A percentile compares a stretch with the other conserved stretches of the same genome.
phyloP scores from a whole-genome alignment of 768 basidiomycete species.

The Trametes villosa region DNA sequence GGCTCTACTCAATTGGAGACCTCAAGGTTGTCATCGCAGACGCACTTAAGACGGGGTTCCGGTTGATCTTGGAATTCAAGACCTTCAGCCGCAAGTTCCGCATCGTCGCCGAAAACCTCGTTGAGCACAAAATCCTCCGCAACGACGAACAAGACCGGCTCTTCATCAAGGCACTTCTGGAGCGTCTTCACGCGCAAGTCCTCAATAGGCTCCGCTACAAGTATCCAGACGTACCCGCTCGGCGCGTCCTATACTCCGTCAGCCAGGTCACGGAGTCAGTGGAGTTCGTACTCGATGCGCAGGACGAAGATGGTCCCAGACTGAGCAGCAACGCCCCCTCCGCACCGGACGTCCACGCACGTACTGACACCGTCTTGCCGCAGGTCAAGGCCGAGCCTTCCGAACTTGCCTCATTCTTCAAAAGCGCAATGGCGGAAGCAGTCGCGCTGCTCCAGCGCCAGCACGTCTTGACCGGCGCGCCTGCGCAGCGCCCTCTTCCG shows the following conservation, averaged over 20 bases:
- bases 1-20: constrained; percentile 28
- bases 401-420: background rate
- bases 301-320: background rate
- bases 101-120: constrained; percentile 26
- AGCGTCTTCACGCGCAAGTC: background rate
- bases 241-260: constrained; percentile 32
- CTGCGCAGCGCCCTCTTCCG: background rate
- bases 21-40: constrained; percentile 29
- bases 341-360: background rate
- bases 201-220: constrained; percentile 28
- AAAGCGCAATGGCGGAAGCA: background rate
- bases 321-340: background rate
- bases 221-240: constrained; percentile 25
- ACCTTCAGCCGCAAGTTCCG: constrained; percentile 29
- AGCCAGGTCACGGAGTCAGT: constrained; percentile 27
- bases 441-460: background rate
- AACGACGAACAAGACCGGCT: constrained; percentile 28
- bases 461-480: background rate
- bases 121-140: constrained; percentile 21
- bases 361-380: background rate
- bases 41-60: constrained; percentile 5
- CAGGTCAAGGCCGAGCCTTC: background rate
- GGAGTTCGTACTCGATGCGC: constrained; percentile 21
- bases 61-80: background rate
- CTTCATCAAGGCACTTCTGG: constrained; percentile 24